A percentile compares a stretch with the other conserved stretches of the same genome.
Conservation (phyloP, 2,329 filamentous ascomycete genomes). For the Penicillium sp. region DNA sequence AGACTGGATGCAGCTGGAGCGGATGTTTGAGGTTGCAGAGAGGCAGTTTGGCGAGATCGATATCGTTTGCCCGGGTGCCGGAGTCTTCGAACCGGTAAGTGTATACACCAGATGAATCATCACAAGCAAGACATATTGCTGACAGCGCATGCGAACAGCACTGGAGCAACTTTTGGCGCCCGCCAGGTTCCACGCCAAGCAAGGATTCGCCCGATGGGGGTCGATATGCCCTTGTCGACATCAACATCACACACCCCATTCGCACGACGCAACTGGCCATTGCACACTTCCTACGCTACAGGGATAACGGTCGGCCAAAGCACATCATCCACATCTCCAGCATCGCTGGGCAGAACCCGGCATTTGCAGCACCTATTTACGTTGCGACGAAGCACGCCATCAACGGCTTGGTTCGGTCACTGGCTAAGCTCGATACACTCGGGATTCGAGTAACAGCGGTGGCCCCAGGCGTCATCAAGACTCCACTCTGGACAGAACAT, state of each 20-base stretch:
- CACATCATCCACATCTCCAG: slow-evolving; percentile 49
- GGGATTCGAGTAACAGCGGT: slow-evolving; percentile 58
- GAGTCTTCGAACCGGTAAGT: slow-evolving; percentile 43
- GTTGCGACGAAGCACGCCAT: slow-evolving; percentile 49
- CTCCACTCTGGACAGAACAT: slow-evolving; percentile 59
- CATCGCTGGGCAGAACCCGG: slow-evolving; percentile 43
- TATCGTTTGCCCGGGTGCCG: slow-evolving; percentile 47
- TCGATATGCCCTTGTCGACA: slow-evolving; percentile 46
- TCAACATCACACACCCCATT: slow-evolving; percentile 52
- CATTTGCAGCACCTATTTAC: slow-evolving; percentile 45
- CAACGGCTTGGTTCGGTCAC: slow-evolving; percentile 47
- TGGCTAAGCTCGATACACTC: slow-evolving; percentile 46
- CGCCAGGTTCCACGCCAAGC: slow-evolving; percentile 43
- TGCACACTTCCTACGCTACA: slow-evolving; percentile 42
- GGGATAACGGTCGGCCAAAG: slow-evolving; percentile 33
- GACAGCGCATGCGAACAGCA: slow-evolving; percentile 27
- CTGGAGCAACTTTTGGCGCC: slow-evolving; percentile 50
- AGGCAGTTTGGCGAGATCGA: slow-evolving; percentile 47
- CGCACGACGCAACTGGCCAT: slow-evolving; percentile 50
- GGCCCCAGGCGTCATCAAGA: slow-evolving; percentile 58
- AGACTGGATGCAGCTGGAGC: slow-evolving; percentile 48
- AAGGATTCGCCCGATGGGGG: slow-evolving; percentile 39
- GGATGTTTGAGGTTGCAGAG: slow-evolving; percentile 48
- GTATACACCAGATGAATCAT: background rate
- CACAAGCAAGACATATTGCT: background rate